phyloP scores from a whole-genome alignment of 164 flowering plant species.

The Santalum album region DNA sequence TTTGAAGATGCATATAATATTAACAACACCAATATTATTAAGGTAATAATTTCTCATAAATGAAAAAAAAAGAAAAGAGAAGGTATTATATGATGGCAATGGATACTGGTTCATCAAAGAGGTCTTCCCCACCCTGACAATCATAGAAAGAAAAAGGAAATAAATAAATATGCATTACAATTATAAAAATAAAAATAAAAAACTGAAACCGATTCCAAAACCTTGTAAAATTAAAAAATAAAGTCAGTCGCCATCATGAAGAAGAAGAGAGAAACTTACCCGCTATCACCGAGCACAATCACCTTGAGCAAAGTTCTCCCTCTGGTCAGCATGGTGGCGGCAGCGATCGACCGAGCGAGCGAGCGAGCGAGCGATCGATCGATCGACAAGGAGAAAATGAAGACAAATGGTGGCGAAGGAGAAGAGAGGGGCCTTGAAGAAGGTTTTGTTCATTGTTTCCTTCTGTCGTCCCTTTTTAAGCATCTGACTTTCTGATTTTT shows the following conservation, averaged over 20 bases:
- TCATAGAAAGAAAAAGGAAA: background rate
- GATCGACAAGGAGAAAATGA: too few relatives aligned
- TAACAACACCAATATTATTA: too few relatives aligned
- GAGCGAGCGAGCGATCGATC: too few relatives aligned
- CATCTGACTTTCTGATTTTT: too few relatives aligned
- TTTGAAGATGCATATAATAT: too few relatives aligned
- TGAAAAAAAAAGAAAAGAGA: background rate
- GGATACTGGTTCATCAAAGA: slow-evolving; percentile 3
- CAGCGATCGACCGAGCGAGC: too few relatives aligned
- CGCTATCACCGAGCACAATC: background rate
- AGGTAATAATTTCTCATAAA: background rate
- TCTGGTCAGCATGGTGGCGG: background rate
- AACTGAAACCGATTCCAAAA: background rate
- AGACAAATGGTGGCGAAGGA: too few relatives aligned
- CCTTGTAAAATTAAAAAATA: background rate
- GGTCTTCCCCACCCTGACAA: slow-evolving; percentile 1
- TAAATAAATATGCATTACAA: background rate
- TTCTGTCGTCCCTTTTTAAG: too few relatives aligned
- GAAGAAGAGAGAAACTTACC: background rate
- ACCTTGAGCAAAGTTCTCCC: background rate
- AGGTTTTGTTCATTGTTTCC: too few relatives aligned
- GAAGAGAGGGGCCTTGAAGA: too few relatives aligned
- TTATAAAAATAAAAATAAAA: background rate
- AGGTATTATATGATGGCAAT: background rate
- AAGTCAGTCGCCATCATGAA: background rate